phyloP scores from a whole-genome alignment of 1,139 yeast species.

The Magnusiomyces suaveolens region DNA sequence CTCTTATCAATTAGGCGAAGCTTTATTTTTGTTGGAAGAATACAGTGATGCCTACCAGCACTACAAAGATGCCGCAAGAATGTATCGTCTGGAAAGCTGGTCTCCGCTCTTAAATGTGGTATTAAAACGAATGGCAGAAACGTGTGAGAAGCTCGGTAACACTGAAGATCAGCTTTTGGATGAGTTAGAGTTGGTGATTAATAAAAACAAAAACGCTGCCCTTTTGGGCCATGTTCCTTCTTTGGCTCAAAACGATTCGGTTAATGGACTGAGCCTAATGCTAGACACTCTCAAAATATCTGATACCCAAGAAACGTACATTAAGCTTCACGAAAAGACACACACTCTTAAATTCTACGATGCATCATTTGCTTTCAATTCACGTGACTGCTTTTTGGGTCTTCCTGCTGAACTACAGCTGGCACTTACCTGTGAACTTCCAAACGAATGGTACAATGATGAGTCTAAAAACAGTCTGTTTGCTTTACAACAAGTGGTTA shows the following conservation, averaged over 20 bases:
- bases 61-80: conserved; percentile 21
- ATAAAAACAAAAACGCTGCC: neutral
- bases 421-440: conserved; percentile 15
- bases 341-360: conserved; percentile 14
- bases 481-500: conserved; percentile 10
- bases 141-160: conserved; percentile 15
- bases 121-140: conserved; percentile 17
- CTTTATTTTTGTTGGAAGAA: conserved; percentile 26
- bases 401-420: conserved; percentile 20
- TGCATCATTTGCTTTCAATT: conserved; percentile 20
- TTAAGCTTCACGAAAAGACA: neutral
- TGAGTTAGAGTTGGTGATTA: conserved; percentile 14
- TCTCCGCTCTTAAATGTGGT: conserved; percentile 16
- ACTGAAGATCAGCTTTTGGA: conserved; percentile 17
- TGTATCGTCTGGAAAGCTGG: conserved; percentile 27
- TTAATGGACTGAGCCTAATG: neutral
- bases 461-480: conserved; percentile 2
- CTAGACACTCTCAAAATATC: neutral
- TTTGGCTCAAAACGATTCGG: neutral
- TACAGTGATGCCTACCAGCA: conserved; percentile 34
- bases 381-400: conserved; percentile 21
- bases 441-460: conserved; percentile 7
- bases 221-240: too few species aligned
- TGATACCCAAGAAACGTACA: neutral
- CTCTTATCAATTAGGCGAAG: conserved; percentile 30